Base-by-base conservation (phyloP, 371 early-diverging fungal genomes). In the Mucor lusitanicus region DNA sequence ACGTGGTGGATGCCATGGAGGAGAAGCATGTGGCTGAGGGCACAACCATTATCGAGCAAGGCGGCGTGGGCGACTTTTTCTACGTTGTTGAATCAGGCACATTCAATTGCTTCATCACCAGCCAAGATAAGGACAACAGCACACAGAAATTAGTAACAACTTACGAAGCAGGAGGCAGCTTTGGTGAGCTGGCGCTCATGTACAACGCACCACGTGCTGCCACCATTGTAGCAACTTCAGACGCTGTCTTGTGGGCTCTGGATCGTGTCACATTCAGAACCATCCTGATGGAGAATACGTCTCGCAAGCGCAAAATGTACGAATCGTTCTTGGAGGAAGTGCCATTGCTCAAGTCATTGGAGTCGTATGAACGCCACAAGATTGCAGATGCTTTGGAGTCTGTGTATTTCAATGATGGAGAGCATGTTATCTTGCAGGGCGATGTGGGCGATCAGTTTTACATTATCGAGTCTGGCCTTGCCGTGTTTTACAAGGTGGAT, bases 61-160 rank as follows among this genome's bases (percentile, higher is more conserved):
- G 97, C 46, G 98, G 90, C 40, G 91, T 93, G 15, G 98, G 97
- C 42, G 97, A 96, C 84, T 96, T 84, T 80, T 97, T 98, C 77
- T 98, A 98, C 78, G 91, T 97, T 15, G 96, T 97, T 40, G 98
- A 97, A 72, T 84, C 85, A 23, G 99, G 99, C 44, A 84, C 90
- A 13, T 89, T 98, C 76, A 96, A 97, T 64, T 93, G 97, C 39
- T 91, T 87, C 74, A 93, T 96, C 76, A 71, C 81, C 46, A 88
- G 85, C 64, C 71, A 82, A 46, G 80, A 87, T n/a, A 90, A 91
- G 62, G 33, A 39, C 9, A 40, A 2, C 15, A 89, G 88, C 67
- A 2, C 48, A 6, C 48, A 48, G 19, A 42, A 42, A 42, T 3
- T 48, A 9, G 92, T 92, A 19, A 71, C 82, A 37, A 80, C 84